Evolutionary conservation across 2,329 filamentous ascomycete genomes (phyloP).

Genomic region (Ascochyta lentis): DNA sequence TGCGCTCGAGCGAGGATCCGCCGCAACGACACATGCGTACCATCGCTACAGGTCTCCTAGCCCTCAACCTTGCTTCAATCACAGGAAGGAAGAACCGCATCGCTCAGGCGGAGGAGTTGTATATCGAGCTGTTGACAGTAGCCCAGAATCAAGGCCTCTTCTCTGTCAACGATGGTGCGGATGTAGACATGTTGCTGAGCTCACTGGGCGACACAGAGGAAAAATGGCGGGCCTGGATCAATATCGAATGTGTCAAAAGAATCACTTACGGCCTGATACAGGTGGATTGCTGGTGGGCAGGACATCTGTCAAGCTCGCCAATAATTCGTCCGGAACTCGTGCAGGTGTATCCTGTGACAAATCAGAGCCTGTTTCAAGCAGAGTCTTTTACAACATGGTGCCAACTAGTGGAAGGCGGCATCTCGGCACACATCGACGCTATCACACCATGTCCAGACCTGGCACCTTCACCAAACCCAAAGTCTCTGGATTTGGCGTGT

Average conservation of each 20-base stretch:
- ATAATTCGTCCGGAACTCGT: constrained; percentile 56
- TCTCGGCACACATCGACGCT: constrained; percentile 36
- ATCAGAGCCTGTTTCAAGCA: constrained; percentile 55
- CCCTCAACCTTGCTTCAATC: constrained; percentile 58
- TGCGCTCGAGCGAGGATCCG: constrained; percentile 50
- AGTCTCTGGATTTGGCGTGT: constrained; percentile 15
- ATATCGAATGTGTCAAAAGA: constrained; percentile 59
- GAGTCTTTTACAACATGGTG: constrained; percentile 46
- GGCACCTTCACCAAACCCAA: constrained; percentile 4
- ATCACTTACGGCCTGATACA: constrained; percentile 57
- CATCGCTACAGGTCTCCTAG: constrained; percentile 56
- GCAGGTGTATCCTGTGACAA: constrained; percentile 55
- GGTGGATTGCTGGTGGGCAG: constrained; percentile 57
- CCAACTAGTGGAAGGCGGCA: constrained; percentile 39
- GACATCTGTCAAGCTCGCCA: constrained; percentile 56
- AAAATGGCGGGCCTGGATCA: constrained; percentile 61
- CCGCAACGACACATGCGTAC: constrained; percentile 54
- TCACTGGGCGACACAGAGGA: constrained; percentile 54
- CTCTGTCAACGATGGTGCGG: constrained; percentile 51
- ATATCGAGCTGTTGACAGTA: constrained; percentile 57
- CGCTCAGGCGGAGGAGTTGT: constrained; percentile 59
- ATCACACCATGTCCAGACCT: constrained; percentile 38
- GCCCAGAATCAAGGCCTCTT: constrained; percentile 60
- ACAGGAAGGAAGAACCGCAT: constrained; percentile 54
- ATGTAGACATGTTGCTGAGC: constrained; percentile 51